Conservation (phyloP, 2,329 filamentous ascomycete genomes). For the Phyllosticta citribraziliensis region DNA sequence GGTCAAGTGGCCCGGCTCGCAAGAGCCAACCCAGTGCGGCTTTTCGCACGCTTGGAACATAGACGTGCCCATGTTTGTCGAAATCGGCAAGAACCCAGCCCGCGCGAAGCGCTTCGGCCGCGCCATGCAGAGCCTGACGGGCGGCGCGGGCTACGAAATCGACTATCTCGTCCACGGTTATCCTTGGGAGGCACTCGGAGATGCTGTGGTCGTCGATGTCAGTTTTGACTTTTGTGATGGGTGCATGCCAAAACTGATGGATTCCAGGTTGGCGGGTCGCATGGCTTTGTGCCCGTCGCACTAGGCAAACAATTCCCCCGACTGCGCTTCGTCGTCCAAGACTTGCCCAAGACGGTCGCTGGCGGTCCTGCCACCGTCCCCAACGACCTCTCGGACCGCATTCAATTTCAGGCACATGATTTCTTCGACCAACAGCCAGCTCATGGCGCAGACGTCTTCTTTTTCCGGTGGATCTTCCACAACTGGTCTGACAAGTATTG, state of each 20-base stretch:
- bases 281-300: conserved; percentile 12
- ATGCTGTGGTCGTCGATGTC: conserved; percentile 12
- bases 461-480: conserved; percentile 31
- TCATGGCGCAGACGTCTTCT: conserved; percentile 24
- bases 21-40: conserved; percentile 12
- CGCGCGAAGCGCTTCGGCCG: conserved; percentile 12
- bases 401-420: conserved; percentile 17
- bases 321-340: conserved; percentile 14
- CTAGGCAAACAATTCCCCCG: conserved; percentile 8
- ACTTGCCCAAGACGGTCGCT: conserved; percentile 14
- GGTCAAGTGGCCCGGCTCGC: conserved; percentile 11
- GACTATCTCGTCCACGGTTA: conserved; percentile 12
- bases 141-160: conserved; percentile 12
- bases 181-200: conserved; percentile 11
- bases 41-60: conserved; percentile 7
- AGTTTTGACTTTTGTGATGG: neutral
- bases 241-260: neutral
- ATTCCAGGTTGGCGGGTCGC: conserved; percentile 13
- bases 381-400: conserved; percentile 11
- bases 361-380: conserved; percentile 11
- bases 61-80: conserved; percentile 13
- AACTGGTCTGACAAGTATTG: conserved; percentile 31
- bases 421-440: conserved; percentile 22
- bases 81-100: conserved; percentile 11
- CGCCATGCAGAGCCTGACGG: conserved; percentile 12